phyloP scores from a whole-genome alignment of 805 yeast genomes.

The Yamadazyma kitorensis region DNA sequence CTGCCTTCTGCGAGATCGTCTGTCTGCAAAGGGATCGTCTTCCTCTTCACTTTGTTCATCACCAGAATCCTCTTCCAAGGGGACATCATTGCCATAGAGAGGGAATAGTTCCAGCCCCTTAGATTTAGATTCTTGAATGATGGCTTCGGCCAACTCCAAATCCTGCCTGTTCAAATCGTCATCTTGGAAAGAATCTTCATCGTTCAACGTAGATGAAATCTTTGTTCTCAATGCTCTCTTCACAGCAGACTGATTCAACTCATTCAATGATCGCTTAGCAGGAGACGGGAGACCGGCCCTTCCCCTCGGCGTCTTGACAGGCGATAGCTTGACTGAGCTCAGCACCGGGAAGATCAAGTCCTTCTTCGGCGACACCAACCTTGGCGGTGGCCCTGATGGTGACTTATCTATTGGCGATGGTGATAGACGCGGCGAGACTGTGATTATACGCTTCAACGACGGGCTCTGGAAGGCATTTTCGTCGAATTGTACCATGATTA shows the following conservation, averaged over 20 bases:
- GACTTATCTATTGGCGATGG: constrained; percentile 7
- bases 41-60: background rate
- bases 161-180: constrained; percentile 40
- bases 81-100: constrained; percentile 2
- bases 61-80: constrained; percentile 4
- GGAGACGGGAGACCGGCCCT: constrained; percentile 49
- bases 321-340: constrained; percentile 16
- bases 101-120: background rate
- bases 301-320: constrained; percentile 40
- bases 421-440: constrained; percentile 2
- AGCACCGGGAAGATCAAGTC: no score
- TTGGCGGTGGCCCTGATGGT: constrained; percentile 2
- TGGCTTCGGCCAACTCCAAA: constrained; percentile 41
- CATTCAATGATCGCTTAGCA: constrained; percentile 30
- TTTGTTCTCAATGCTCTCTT: constrained; percentile 42
- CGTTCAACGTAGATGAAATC: constrained; percentile 28
- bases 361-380: constrained; percentile 1
- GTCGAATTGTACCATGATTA: no score
- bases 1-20: constrained; percentile 1
- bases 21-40: constrained; percentile 10
- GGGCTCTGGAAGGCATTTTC: no score
- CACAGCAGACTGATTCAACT: constrained; percentile 47
- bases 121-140: constrained; percentile 22
- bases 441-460: constrained; percentile 5
- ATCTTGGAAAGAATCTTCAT: constrained; percentile 28